Evolutionary conservation across 1,284 basidiomycete species (phyloP).

Genomic region (Exobasidium cylindrosporum): DNA sequence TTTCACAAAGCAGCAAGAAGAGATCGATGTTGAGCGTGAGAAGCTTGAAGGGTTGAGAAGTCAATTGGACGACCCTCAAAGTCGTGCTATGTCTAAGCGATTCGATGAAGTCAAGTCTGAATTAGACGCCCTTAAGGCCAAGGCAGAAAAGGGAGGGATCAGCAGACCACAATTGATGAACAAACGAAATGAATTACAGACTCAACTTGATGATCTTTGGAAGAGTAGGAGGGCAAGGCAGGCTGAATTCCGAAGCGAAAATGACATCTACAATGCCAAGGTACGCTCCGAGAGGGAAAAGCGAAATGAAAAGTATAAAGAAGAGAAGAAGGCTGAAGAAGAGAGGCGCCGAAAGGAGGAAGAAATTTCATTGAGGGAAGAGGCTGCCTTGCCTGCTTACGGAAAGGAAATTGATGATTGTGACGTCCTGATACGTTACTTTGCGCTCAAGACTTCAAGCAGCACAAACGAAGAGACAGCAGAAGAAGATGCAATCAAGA

Average conservation of each 20-base stretch:
- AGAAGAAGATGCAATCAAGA: slow-evolving; percentile 14
- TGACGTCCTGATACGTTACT: slow-evolving; percentile 79
- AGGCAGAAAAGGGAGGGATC: slow-evolving; percentile 80
- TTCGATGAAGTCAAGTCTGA: slow-evolving; percentile 81
- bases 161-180: slow-evolving; percentile 80
- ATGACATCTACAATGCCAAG: slow-evolving; percentile 48
- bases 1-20: slow-evolving; percentile 62
- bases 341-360: slow-evolving; percentile 76
- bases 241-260: slow-evolving; percentile 43
- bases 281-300: slow-evolving; percentile 52
- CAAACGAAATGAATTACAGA: slow-evolving; percentile 72
- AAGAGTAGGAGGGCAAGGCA: slow-evolving; percentile 70
- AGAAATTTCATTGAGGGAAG: slow-evolving; percentile 78
- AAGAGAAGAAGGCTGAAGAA: slow-evolving; percentile 80
- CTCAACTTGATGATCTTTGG: slow-evolving; percentile 66
- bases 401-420: slow-evolving; percentile 95
- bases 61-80: slow-evolving; percentile 86
- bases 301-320: slow-evolving; percentile 74
- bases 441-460: slow-evolving; percentile 59
- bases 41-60: slow-evolving; percentile 75
- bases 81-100: slow-evolving; percentile 75
- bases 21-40: slow-evolving; percentile 76
- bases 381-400: slow-evolving; percentile 85
- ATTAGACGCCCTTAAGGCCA: slow-evolving; percentile 78
- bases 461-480: slow-evolving; percentile 17